phyloP scores from a whole-genome alignment of 2,329 filamentous ascomycete species.

The Claviceps humidiphila region DNA sequence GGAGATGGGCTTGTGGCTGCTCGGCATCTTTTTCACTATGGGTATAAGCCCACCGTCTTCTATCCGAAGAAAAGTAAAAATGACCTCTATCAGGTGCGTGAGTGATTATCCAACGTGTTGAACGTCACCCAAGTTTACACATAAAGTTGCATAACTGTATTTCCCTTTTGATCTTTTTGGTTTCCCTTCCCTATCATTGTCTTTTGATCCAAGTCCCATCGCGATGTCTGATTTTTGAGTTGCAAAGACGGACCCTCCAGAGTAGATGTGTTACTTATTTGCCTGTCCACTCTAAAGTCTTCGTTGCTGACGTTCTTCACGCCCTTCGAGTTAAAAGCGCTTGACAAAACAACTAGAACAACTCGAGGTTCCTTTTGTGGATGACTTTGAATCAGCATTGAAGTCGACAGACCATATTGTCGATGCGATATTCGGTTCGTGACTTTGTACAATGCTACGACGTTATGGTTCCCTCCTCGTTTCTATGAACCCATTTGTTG shows the following conservation, averaged over 20 bases:
- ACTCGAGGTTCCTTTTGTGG: slow-evolving; percentile 68
- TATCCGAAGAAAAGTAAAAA: slow-evolving; percentile 89
- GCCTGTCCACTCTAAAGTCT: background rate
- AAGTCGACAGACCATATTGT: slow-evolving; percentile 64
- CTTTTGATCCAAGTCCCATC: background rate
- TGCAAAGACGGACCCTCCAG: background rate
- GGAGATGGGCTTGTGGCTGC: slow-evolving; percentile 92
- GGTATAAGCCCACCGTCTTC: slow-evolving; percentile 78
- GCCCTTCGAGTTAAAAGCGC: slow-evolving; percentile 40
- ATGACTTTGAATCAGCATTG: slow-evolving; percentile 61
- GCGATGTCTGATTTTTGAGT: background rate
- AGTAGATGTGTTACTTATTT: background rate
- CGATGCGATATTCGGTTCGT: slow-evolving; percentile 80
- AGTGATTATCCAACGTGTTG: background rate
- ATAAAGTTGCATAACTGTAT: background rate
- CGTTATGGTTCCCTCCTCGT: background rate
- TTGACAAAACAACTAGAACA: slow-evolving; percentile 74
- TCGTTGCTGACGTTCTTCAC: slow-evolving; percentile 15
- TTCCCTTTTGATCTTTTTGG: background rate
- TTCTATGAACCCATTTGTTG: background rate
- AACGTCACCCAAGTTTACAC: background rate
- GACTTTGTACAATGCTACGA: background rate
- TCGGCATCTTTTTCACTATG: slow-evolving; percentile 81
- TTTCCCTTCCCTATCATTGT: background rate
- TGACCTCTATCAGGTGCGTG: slow-evolving; percentile 66